These are phyloP conservation scores for Hypoxylon crocopeplum DNA, from an alignment of 495 filamentous ascomycete genomes.

Conservation along the genomic window DNA sequence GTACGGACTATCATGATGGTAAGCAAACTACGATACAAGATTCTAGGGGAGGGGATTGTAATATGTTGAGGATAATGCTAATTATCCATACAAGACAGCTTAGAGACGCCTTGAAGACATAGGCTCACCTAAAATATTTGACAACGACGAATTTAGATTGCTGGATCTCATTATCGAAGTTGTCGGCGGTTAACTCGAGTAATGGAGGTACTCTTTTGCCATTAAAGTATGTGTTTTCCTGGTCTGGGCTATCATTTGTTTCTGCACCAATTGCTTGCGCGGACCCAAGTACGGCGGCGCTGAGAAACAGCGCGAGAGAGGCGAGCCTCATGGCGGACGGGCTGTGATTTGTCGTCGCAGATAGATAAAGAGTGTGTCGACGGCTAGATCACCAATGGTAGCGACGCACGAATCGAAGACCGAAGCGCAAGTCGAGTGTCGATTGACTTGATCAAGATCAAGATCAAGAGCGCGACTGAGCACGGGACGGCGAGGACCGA, in stretches of 20 bases:
- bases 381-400: slow-evolving; percentile 7
- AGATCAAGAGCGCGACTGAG: slow-evolving; percentile 18
- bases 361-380: slow-evolving; percentile 28
- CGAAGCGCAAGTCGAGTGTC: slow-evolving; percentile 3
- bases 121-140: slow-evolving; percentile 56
- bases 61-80: slow-evolving; percentile 4
- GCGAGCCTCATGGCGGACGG: slow-evolving; percentile 42
- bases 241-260: slow-evolving; percentile 36
- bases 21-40: slow-evolving; percentile 8
- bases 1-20: slow-evolving; percentile 51
- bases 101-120: no score
- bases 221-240: slow-evolving; percentile 75
- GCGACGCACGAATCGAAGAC: background rate
- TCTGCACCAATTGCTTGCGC: slow-evolving; percentile 46
- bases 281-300: slow-evolving; percentile 46
- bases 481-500: background rate
- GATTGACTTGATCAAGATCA: slow-evolving; percentile 12
- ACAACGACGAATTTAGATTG: slow-evolving; percentile 54
- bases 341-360: slow-evolving; percentile 23
- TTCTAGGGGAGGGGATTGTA: background rate
- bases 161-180: slow-evolving; percentile 49
- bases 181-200: slow-evolving; percentile 57
- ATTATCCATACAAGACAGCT: no score
- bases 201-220: slow-evolving; percentile 77
- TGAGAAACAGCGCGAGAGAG: slow-evolving; percentile 47